A percentile compares a stretch with the other conserved stretches of the same genome.
Conservation (phyloP, 1,284 basidiomycete species). For the Erythrobasidium hasegawianum region DNA sequence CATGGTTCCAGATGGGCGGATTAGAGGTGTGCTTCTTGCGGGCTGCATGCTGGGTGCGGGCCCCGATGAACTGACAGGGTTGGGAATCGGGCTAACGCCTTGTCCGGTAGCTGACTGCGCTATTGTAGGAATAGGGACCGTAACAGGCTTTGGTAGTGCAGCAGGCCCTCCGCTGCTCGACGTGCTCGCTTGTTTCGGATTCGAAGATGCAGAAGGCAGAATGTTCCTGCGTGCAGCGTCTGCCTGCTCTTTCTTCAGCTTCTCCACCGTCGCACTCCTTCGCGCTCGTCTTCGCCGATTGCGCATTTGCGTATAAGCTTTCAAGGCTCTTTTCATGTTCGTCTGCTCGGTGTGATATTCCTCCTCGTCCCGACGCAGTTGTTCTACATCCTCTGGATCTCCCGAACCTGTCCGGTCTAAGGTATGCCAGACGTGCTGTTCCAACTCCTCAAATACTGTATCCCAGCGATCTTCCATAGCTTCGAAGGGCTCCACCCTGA, state of each 20-base stretch:
- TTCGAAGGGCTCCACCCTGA: neutral
- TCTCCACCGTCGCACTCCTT: neutral
- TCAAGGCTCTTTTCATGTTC: neutral
- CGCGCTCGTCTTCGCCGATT: neutral
- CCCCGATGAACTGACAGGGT: too few relatives aligned
- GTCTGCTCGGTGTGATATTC: neutral
- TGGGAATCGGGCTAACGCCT: too few relatives aligned
- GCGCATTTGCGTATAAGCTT: neutral
- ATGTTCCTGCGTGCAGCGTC: too few relatives aligned
- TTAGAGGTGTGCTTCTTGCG: too few relatives aligned
- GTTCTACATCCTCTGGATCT: neutral
- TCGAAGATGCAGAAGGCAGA: too few relatives aligned
- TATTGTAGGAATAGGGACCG: too few relatives aligned
- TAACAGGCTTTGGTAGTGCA: too few relatives aligned
- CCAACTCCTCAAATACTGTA: neutral
- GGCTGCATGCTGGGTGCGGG: too few relatives aligned
- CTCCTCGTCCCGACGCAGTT: neutral
- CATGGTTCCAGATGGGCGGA: too few relatives aligned
- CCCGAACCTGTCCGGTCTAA: neutral
- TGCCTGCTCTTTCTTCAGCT: neutral
- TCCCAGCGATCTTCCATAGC: slow-evolving; percentile 2
- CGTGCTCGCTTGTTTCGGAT: too few relatives aligned
- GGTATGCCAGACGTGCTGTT: neutral
- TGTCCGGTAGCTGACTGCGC: too few relatives aligned
- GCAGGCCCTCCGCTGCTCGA: too few relatives aligned